Percentiles rank a stretch among this genome's conserved stretches.
These are phyloP conservation scores for Hypomyces perniciosus DNA, from an alignment of 2,329 filamentous ascomycete species.

Conservation along the genomic window DNA sequence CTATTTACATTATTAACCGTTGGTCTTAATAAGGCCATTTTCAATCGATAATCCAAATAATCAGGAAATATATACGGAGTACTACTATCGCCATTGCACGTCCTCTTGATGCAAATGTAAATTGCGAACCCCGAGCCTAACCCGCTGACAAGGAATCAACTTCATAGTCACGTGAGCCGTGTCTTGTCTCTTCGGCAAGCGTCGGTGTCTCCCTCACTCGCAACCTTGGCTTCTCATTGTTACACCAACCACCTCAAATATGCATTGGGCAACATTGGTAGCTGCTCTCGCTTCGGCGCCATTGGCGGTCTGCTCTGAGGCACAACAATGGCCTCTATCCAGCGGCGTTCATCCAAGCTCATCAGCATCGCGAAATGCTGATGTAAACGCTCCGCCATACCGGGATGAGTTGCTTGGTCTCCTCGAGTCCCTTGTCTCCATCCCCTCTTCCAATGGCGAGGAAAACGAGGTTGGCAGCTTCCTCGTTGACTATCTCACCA, in stretches of 20 bases:
- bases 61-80: too few relatives aligned
- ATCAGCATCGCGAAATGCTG: not conserved
- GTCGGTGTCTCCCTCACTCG: not conserved
- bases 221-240: not conserved
- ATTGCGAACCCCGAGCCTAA: too few relatives aligned
- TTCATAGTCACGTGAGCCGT: too few relatives aligned
- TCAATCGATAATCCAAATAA: too few relatives aligned
- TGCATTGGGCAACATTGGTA: slow-evolving; percentile 12
- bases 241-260: not conserved
- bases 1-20: too few relatives aligned
- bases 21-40: too few relatives aligned
- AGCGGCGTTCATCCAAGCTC: not conserved
- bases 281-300: slow-evolving; percentile 8
- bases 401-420: slow-evolving; percentile 58
- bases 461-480: slow-evolving; percentile 65
- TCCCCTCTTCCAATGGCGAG: slow-evolving; percentile 63
- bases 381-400: slow-evolving; percentile 26
- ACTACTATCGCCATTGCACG: too few relatives aligned
- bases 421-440: slow-evolving; percentile 69
- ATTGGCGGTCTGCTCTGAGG: slow-evolving; percentile 9
- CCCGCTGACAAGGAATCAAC: too few relatives aligned
- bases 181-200: too few relatives aligned
- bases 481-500: slow-evolving; percentile 59
- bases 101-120: too few relatives aligned
- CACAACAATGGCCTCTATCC: slow-evolving; percentile 11